These are phyloP conservation scores for Leccinum longicurvipes DNA, from an alignment of 768 basidiomycete species.

Conservation along the genomic window DNA sequence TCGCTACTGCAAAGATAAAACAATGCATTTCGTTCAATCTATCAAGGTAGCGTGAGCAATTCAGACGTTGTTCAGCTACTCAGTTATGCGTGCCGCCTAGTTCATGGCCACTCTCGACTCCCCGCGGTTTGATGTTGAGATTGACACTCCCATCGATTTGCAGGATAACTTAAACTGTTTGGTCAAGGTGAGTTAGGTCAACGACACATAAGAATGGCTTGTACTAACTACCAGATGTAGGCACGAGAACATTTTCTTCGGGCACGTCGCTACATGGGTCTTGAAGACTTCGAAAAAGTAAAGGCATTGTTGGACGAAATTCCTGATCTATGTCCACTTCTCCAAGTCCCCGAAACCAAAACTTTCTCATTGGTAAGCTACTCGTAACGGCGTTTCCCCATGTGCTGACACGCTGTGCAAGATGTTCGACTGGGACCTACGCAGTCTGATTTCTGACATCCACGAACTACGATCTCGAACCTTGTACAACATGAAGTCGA, in stretches of 20 bases:
- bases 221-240: background rate
- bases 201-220: background rate
- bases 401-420: background rate
- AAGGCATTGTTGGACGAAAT: background rate
- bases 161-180: background rate
- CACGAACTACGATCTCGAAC: background rate
- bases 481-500: background rate
- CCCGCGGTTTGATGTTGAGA: background rate
- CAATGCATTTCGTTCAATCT: conserved; percentile 1
- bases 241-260: background rate
- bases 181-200: background rate
- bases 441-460: background rate
- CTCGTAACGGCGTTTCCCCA: background rate
- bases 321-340: background rate
- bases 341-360: background rate
- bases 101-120: conserved; percentile 4
- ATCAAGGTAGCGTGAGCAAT: conserved; percentile 3
- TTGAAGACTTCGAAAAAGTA: background rate
- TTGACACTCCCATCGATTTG: background rate
- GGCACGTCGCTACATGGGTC: background rate
- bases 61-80: background rate
- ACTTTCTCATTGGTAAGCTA: conserved; percentile 4
- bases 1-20: background rate
- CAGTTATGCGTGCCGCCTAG: background rate
- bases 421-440: conserved; percentile 13